These are phyloP conservation scores for Gracilariopsis chorda DNA, from an alignment of 23 red algal species.

Conservation along the genomic window DNA sequence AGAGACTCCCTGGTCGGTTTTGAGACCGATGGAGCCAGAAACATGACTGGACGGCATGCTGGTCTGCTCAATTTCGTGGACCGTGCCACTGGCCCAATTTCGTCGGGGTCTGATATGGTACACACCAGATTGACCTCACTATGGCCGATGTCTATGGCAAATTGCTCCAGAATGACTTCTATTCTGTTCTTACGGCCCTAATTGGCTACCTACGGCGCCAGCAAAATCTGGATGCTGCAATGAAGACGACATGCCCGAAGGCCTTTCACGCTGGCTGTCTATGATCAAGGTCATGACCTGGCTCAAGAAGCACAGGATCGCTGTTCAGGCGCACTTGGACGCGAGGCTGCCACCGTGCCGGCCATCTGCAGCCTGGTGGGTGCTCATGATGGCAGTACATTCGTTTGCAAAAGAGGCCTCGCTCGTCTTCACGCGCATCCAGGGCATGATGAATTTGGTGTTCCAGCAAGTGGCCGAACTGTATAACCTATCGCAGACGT, in stretches of 20 bases:
- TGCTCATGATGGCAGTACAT: background rate
- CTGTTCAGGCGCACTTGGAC: background rate
- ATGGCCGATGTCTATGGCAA: background rate
- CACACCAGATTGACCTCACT: conserved; percentile 23
- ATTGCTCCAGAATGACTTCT: background rate
- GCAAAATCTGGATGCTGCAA: background rate
- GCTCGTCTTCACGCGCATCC: background rate
- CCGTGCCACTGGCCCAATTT: background rate
- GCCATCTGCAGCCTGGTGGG: background rate
- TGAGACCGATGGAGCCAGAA: background rate
- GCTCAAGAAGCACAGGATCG: background rate
- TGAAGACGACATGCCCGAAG: background rate
- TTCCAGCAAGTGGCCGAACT: background rate
- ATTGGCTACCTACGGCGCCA: background rate
- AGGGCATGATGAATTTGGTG: background rate
- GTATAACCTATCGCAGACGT: background rate
- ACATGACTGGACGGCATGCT: background rate
- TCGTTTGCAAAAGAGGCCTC: background rate
- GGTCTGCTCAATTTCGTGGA: background rate
- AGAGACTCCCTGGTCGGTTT: background rate
- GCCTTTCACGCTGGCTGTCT: conserved; percentile 11
- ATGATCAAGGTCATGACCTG: background rate
- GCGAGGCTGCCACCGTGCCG: background rate
- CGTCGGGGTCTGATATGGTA: background rate
- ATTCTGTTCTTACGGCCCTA: background rate